Percentiles rank a stretch among this genome's conserved stretches.
phyloP scores from a whole-genome alignment of 2,329 filamentous ascomycete species.

The Neophaeococcomyces aloes region DNA sequence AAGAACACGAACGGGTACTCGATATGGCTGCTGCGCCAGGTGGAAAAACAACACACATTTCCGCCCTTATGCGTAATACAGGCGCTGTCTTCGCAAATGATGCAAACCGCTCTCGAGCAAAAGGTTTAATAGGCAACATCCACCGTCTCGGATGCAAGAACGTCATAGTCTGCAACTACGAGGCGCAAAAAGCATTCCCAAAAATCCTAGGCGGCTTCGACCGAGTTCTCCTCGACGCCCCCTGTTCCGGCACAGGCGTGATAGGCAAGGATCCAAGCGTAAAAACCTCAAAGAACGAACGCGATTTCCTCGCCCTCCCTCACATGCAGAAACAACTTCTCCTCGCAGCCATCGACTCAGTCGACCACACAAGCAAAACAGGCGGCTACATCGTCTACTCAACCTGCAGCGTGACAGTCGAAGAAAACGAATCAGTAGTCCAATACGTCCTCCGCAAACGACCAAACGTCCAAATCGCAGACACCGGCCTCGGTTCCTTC shows the following conservation, averaged over 20 bases:
- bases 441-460: slow-evolving; percentile 86
- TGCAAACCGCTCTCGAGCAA: slow-evolving; percentile 82
- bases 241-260: slow-evolving; percentile 92
- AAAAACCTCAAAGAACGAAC: slow-evolving; percentile 96
- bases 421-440: slow-evolving; percentile 89
- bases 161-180: slow-evolving; percentile 89
- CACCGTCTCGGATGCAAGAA: slow-evolving; percentile 90
- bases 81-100: slow-evolving; percentile 95
- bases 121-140: slow-evolving; percentile 96
- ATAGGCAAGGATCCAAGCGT: slow-evolving; percentile 94
- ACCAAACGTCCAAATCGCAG: slow-evolving; percentile 86
- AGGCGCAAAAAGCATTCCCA: slow-evolving; percentile 78
- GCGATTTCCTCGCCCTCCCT: slow-evolving; percentile 84
- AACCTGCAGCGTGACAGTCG: slow-evolving; percentile 86
- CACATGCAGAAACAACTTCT: slow-evolving; percentile 93
- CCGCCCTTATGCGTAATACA: slow-evolving; percentile 96
- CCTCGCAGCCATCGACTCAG: slow-evolving; percentile 85
- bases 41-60: slow-evolving; percentile 91
- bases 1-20: slow-evolving; percentile 81
- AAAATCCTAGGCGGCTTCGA: slow-evolving; percentile 93
- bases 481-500: slow-evolving; percentile 72
- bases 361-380: slow-evolving; percentile 82
- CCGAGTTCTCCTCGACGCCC: slow-evolving; percentile 83
- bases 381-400: slow-evolving; percentile 95
- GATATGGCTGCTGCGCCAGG: slow-evolving; percentile 94